phyloP scores from a whole-genome alignment of 495 filamentous ascomycete genomes.

The Xylaria curta region DNA sequence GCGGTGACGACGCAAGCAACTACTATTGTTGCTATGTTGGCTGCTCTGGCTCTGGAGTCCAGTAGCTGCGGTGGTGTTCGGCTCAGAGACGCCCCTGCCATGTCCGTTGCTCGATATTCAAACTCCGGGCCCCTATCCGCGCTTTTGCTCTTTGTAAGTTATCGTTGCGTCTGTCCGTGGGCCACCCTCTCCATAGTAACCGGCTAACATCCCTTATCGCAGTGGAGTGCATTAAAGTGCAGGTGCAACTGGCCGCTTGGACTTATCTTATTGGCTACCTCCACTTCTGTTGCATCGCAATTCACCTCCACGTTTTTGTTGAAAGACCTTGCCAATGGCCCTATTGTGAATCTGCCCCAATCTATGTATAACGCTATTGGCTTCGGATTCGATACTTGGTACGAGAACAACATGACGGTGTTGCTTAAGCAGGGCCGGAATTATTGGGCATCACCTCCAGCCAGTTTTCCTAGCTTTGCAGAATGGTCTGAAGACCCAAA shows the following conservation, averaged over 20 bases:
- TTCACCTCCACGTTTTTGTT: neutral
- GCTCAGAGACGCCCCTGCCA: neutral
- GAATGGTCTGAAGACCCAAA: neutral
- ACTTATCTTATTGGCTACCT: neutral
- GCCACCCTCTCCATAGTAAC: neutral
- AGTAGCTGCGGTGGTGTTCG: neutral
- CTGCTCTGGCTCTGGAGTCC: neutral
- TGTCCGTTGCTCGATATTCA: neutral
- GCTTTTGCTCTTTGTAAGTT: neutral
- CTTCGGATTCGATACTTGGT: neutral
- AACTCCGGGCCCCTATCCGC: neutral
- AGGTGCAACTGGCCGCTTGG: neutral
- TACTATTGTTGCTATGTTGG: neutral
- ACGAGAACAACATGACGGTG: neutral
- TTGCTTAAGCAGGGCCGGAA: neutral
- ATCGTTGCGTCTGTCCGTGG: no score
- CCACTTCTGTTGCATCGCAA: neutral
- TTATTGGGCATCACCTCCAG: neutral
- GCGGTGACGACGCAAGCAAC: neutral
- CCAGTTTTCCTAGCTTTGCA: neutral
- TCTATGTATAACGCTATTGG: neutral
- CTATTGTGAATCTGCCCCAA: neutral
- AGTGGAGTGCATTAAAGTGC: neutral
- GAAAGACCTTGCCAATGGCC: neutral
- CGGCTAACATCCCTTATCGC: no score